Evolutionary conservation across 2,329 filamentous ascomycete species (phyloP).

Genomic region (Stachybotrys elegans): DNA sequence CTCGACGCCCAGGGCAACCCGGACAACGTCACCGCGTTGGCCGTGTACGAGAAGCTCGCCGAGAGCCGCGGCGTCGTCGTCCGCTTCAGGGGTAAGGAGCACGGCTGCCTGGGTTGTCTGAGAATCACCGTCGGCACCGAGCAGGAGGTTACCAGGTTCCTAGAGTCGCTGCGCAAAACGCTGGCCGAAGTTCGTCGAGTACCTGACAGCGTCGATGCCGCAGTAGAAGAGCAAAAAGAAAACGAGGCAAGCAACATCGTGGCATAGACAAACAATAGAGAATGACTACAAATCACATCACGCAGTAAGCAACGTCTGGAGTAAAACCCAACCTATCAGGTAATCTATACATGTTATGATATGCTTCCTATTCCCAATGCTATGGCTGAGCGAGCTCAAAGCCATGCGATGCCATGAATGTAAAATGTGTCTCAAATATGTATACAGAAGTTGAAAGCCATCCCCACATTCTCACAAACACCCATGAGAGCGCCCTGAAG

Average conservation of each 20-base stretch:
- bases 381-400: too few relatives aligned
- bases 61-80: conserved; percentile 88
- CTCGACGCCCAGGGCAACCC: conserved; percentile 67
- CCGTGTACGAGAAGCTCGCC: conserved; percentile 79
- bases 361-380: too few relatives aligned
- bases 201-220: conserved; percentile 4
- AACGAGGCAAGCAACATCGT: conserved; percentile 3
- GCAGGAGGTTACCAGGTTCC: conserved; percentile 73
- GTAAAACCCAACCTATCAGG: too few relatives aligned
- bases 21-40: conserved; percentile 72
- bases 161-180: conserved; percentile 58
- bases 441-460: too few relatives aligned
- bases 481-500: too few relatives aligned
- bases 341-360: too few relatives aligned
- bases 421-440: too few relatives aligned
- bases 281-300: too few relatives aligned
- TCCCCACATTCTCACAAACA: too few relatives aligned
- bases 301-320: too few relatives aligned
- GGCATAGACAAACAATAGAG: neutral
- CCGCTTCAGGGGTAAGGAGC: conserved; percentile 86
- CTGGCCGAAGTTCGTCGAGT: conserved; percentile 38
- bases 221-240: conserved; percentile 4
- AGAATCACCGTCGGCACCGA: conserved; percentile 91
- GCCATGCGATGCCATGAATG: too few relatives aligned
- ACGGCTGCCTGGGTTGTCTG: conserved; percentile 82